Conservation (phyloP, 768 basidiomycete species). For the Bullera alba region DNA sequence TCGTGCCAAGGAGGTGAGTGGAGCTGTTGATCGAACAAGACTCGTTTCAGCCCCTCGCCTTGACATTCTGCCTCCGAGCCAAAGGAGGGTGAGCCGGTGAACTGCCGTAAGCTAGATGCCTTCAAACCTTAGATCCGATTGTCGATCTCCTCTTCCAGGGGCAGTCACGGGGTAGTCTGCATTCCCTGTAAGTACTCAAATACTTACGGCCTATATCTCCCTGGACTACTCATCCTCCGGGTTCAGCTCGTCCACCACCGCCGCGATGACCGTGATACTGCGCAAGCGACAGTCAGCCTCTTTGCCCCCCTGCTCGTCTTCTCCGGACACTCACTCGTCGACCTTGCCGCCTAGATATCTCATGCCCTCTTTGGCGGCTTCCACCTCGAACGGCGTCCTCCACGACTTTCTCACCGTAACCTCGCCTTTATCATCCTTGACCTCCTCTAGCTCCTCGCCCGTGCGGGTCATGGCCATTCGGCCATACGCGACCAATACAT, state of each 20-base stretch:
- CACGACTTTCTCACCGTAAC: conserved; percentile 14
- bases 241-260: conserved; percentile 31
- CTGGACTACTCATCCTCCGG: background rate
- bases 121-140: no score
- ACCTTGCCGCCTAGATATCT: conserved; percentile 44
- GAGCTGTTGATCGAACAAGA: no score
- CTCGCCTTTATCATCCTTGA: background rate
- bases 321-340: conserved; percentile 41
- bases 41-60: no score
- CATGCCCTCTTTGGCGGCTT: conserved; percentile 37
- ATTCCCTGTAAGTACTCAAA: no score
- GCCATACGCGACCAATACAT: conserved; percentile 42
- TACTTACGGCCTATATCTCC: no score
- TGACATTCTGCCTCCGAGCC: no score
- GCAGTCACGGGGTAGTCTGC: no score
- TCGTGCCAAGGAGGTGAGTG: no score
- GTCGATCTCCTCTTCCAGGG: no score
- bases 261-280: conserved; percentile 43
- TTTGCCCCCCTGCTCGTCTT: background rate
- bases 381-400: conserved; percentile 45
- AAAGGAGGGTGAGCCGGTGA: no score
- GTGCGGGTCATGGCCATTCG: conserved; percentile 42
- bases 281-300: background rate
- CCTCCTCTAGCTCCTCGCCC: conserved; percentile 20
- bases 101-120: no score